Evolutionary conservation across 305 asterid genomes (phyloP), one percentile per base, ranked within the genome.

Genomic region (Stenogyne calaminthoides): DNA sequence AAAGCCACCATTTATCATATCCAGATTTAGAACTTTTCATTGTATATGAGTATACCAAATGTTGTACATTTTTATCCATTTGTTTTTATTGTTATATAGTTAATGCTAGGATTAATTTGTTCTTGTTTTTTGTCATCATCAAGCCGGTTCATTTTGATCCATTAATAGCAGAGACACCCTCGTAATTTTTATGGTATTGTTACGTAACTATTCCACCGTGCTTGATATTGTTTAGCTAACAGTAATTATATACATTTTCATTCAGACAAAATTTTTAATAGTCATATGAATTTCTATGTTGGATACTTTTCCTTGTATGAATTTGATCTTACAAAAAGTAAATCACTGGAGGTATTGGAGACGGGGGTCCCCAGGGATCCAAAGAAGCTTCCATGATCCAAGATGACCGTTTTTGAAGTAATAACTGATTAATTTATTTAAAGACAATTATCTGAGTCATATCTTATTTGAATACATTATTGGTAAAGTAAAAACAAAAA

Each of bases 381-480:
- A 78, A n/a, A 88, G 89, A 88, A 85, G 82, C 87, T n/a, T n/a
- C 85, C 93, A 81, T 81, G 88, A 88, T 88, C 89, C 93, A 75
- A 88, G 88, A 81, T 64, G 58, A 52, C 77, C 75, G 55, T 75
- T 79, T n/a, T 71, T 36, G 71, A 80, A 80, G 84, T 73, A 75
- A 78, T 71, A 15, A 15, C n/a, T 46, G 54, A 49, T 15, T 49
- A 49, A 15, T 49, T 49, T 49, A 49, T 49, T 49, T 15, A 15
- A n/a, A 6, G 47, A 37, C 42, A 37, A 6, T 37, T 37, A 37
- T 37, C 9, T 8, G 0, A 37, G 42, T 32, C 7, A 5, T 32
- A 5, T 4, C 36, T 32, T 32, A 32, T 32, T 32, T 32, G 36
- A 32, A 25, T 25, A 25, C 29, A 25, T 25, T 25, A 25, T 25